Evolutionary conservation across 1,284 basidiomycete genomes (phyloP).

Genomic region (Phellopilus nigrolimitatus): DNA sequence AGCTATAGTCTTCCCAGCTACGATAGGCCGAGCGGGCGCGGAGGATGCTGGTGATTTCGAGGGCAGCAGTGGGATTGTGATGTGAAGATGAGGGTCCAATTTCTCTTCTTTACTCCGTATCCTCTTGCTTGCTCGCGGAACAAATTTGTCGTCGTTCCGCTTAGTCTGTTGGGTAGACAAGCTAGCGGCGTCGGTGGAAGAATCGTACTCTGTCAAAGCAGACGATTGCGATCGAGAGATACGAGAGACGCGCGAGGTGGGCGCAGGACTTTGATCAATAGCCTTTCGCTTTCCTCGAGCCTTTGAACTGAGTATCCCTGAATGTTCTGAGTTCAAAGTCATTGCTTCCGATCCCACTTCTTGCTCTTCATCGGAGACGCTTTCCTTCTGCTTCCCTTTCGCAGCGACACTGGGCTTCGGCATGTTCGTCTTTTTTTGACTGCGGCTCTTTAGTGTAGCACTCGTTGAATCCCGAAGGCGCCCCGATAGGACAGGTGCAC

Average conservation of each 20-base stretch:
- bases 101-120: not conserved
- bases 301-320: not conserved
- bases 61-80: not conserved
- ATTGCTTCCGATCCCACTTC: not conserved
- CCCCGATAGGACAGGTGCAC: slow-evolving; percentile 14
- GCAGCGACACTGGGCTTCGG: slow-evolving; percentile 23
- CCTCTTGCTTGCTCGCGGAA: slow-evolving; percentile 2
- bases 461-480: slow-evolving; percentile 16
- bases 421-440: slow-evolving; percentile 29
- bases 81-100: not conserved
- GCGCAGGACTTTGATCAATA: not conserved
- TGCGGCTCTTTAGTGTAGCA: too few relatives aligned
- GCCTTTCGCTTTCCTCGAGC: slow-evolving; percentile 1
- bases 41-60: not conserved
- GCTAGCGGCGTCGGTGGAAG: not conserved
- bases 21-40: not conserved
- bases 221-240: too few relatives aligned
- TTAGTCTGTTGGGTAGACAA: not conserved
- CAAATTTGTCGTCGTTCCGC: not conserved
- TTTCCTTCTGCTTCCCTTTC: slow-evolving; percentile 31
- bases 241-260: not conserved
- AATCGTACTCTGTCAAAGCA: not conserved
- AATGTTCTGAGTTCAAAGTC: not conserved
- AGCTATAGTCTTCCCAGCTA: slow-evolving; percentile 12
- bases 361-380: slow-evolving; percentile 19